Conservation (phyloP, 306 rosid genomes). For the Chamaecrista fasciculata region DNA sequence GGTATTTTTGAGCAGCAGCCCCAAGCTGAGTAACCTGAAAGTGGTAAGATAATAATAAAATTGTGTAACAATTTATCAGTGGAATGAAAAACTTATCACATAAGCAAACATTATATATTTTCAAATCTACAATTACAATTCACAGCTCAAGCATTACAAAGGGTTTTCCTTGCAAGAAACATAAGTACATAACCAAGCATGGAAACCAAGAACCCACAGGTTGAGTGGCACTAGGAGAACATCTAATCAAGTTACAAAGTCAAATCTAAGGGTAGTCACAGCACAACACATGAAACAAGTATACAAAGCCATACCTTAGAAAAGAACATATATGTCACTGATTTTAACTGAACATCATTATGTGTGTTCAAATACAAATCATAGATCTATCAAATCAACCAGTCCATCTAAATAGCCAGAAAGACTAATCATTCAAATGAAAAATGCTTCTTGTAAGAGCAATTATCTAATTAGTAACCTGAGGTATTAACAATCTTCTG, state of each 20-base stretch:
- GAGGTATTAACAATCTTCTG: slow-evolving; percentile 89
- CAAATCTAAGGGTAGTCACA: slow-evolving; percentile 2
- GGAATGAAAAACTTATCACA: not conserved
- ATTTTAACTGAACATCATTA: not conserved
- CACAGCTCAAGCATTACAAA: slow-evolving; percentile 16
- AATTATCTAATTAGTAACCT: slow-evolving; percentile 51
- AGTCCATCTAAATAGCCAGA: slow-evolving; percentile 10
- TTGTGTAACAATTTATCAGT: not conserved
- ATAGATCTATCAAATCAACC: slow-evolving; percentile 1
- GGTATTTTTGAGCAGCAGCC: slow-evolving; percentile 92
- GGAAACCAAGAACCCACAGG: slow-evolving; percentile 4
- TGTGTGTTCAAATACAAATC: not conserved
- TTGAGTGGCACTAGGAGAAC: not conserved
- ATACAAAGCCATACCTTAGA: not conserved
- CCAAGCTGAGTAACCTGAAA: slow-evolving; percentile 96
- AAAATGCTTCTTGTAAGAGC: slow-evolving; percentile 19
- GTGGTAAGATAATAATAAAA: not conserved
- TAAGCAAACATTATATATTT: not conserved
- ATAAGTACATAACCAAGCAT: slow-evolving; percentile 9
- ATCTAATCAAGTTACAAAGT: slow-evolving; percentile 11
- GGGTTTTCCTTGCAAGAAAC: not conserved
- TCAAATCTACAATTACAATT: not conserved
- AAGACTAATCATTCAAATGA: slow-evolving; percentile 12
- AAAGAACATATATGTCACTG: not conserved
- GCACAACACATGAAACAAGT: not conserved